phyloP scores from a whole-genome alignment of 306 rosid species.

The Bauhinia variegata region DNA sequence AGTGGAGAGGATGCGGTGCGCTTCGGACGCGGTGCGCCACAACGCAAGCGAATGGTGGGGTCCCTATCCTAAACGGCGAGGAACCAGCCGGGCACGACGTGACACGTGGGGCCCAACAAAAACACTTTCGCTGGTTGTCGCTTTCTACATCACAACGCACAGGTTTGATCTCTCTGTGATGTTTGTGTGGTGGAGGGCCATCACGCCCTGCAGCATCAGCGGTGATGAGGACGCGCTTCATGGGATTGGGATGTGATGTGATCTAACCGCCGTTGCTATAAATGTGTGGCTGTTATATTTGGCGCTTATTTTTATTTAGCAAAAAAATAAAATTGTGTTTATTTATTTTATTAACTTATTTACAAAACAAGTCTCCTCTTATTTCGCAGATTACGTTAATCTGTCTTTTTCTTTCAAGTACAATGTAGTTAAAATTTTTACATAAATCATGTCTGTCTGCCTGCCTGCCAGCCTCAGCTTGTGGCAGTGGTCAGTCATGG shows the following conservation, averaged over 20 bases:
- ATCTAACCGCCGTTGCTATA: neutral
- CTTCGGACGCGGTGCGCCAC: slow-evolving; percentile 52
- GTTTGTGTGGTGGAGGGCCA: slow-evolving; percentile 26
- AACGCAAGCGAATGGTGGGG: slow-evolving; percentile 30
- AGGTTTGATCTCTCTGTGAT: too few relatives aligned
- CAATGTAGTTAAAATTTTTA: too few relatives aligned
- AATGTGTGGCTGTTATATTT: too few relatives aligned
- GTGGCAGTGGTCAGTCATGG: too few relatives aligned
- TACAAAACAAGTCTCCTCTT: too few relatives aligned
- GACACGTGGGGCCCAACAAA: slow-evolving; percentile 53
- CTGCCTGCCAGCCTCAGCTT: too few relatives aligned
- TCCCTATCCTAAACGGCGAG: slow-evolving; percentile 34
- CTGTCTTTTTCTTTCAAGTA: too few relatives aligned
- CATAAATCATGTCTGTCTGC: too few relatives aligned
- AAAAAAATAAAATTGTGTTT: too few relatives aligned
- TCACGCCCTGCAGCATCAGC: slow-evolving; percentile 14
- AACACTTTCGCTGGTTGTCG: slow-evolving; percentile 33
- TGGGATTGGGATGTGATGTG: neutral
- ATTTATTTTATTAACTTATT: too few relatives aligned
- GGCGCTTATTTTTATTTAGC: too few relatives aligned
- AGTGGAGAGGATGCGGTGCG: neutral
- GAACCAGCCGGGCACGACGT: slow-evolving; percentile 43
- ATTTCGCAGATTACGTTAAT: too few relatives aligned
- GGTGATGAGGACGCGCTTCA: slow-evolving; percentile 37
- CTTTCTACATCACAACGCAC: neutral